Evolutionary conservation across 306 rosid genomes (phyloP), one percentile per base, ranked within the genome.

Genomic region (Purshia tridentata): DNA sequence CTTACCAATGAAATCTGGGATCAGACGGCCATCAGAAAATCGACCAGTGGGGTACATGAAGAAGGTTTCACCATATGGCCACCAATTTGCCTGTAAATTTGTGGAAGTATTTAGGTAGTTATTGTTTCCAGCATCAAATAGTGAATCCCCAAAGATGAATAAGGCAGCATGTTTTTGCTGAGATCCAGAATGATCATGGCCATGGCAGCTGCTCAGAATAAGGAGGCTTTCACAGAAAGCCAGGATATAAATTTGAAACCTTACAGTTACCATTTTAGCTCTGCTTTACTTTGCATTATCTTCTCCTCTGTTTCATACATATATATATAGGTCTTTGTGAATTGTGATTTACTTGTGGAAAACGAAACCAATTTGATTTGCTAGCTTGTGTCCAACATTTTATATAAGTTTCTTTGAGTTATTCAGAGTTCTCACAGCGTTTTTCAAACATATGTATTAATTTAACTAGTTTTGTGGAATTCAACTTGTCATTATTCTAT

Each of bases 41-140:
- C 86, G 73, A 12, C 86, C 88, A 0, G 84, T 76, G 15, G 86
- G 72, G 46, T 69, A 22, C 12, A 56, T 60, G 72, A 84, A 84
- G 66, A 57, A 81, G 69, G 86, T 79, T 70, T 78, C 77, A 8
- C 86, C 86, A 35, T 85, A 85, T 6, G 88, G 86, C 80, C 72
- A 77, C 2, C 13, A 19, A 56, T 66, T 49, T 20, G 83, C 49
- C 64, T 62, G 45, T 2, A 7, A 39, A 42, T 1, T 23, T 18
- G 15, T 45, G 8, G 61, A 35, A 62, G 70, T 54, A 18, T 76
- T 67, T 55, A 54, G 3, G 53, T 74, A 81, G 64, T 65, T 74
- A 29, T 74, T 80, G 49, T 80, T 84, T 22, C 87, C 85, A 6
- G 74, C 66, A 62, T 84, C 88, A 50, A 70, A 84, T 4, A 73